Percentiles rank a stretch among this genome's conserved stretches.
These are phyloP conservation scores for Megacollybia marginata DNA, from an alignment of 768 basidiomycete species.

Conservation along the genomic window DNA sequence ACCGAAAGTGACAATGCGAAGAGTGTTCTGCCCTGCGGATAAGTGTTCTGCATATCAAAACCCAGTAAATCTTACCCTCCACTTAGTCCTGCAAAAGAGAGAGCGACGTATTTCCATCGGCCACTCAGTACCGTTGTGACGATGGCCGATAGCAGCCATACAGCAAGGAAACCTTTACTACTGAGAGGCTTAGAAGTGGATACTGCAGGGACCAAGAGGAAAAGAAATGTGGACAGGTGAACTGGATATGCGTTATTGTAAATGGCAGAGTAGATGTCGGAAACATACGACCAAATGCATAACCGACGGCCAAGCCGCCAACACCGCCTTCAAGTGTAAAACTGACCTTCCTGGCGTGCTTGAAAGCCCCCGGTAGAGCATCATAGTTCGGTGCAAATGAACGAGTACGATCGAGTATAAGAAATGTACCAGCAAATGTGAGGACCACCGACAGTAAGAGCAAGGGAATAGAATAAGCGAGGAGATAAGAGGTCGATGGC, in stretches of 20 bases:
- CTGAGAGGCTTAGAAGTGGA: conserved; percentile 37
- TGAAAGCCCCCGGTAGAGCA: conserved; percentile 23
- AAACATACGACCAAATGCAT: conserved; percentile 49
- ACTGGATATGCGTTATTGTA: conserved; percentile 23
- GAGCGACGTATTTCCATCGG: conserved; percentile 45
- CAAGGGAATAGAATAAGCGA: conserved; percentile 57
- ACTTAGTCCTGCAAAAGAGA: conserved; percentile 38
- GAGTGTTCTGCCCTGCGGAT: conserved; percentile 23
- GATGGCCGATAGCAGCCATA: conserved; percentile 51
- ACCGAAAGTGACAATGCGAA: conserved; percentile 46
- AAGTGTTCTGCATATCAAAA: not conserved
- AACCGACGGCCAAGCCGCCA: conserved; percentile 54
- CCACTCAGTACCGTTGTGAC: conserved; percentile 42
- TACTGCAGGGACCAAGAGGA: conserved; percentile 47
- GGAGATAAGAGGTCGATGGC: conserved; percentile 38
- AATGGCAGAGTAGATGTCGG: conserved; percentile 3
- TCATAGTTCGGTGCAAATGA: conserved; percentile 43
- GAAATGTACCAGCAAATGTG: conserved; percentile 63
- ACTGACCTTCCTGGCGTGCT: conserved; percentile 22
- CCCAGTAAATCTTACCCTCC: conserved; percentile 43
- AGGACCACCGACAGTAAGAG: conserved; percentile 48
- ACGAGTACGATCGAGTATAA: conserved; percentile 63
- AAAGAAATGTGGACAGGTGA: conserved; percentile 52
- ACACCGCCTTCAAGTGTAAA: conserved; percentile 53
- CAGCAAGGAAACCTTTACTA: conserved; percentile 45